Evolutionary conservation across 2,329 filamentous ascomycete genomes (phyloP).

Genomic region (Trichoderma citrinoviride): DNA sequence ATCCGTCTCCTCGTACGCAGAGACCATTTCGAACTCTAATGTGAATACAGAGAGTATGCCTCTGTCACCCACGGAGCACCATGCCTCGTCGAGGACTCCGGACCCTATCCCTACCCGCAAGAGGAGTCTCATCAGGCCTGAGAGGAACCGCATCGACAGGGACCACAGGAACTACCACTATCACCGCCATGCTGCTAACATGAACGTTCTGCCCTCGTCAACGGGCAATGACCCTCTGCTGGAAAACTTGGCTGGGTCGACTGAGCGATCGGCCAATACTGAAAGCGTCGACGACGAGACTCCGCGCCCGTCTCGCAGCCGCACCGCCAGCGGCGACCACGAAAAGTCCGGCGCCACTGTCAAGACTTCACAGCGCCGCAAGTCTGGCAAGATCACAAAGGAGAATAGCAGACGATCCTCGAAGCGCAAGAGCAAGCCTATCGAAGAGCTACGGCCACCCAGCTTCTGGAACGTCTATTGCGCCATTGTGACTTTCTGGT

Average conservation of each 20-base stretch:
- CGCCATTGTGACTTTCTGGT: constrained; percentile 91
- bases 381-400: constrained; percentile 64
- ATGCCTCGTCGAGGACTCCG: constrained; percentile 33
- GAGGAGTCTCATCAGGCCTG: constrained; percentile 83
- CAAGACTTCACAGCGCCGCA: constrained; percentile 39
- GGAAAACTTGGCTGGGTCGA: constrained; percentile 71
- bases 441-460: constrained; percentile 69
- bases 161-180: constrained; percentile 97
- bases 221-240: constrained; percentile 88
- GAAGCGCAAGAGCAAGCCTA: constrained; percentile 51
- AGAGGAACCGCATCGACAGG: constrained; percentile 78
- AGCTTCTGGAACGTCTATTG: constrained; percentile 97
- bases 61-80: constrained; percentile 46
- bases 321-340: constrained; percentile 33
- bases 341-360: constrained; percentile 33
- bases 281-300: constrained; percentile 45
- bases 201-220: constrained; percentile 84
- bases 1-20: constrained; percentile 58
- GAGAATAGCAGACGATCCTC: constrained; percentile 50
- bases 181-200: constrained; percentile 88
- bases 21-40: constrained; percentile 56
- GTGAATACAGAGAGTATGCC: constrained; percentile 54
- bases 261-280: constrained; percentile 51
- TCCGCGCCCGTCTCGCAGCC: constrained; percentile 37
- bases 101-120: constrained; percentile 60